These are phyloP conservation scores for Myotisia sp. DNA, from an alignment of 2,329 filamentous ascomycete genomes.

Conservation along the genomic window DNA sequence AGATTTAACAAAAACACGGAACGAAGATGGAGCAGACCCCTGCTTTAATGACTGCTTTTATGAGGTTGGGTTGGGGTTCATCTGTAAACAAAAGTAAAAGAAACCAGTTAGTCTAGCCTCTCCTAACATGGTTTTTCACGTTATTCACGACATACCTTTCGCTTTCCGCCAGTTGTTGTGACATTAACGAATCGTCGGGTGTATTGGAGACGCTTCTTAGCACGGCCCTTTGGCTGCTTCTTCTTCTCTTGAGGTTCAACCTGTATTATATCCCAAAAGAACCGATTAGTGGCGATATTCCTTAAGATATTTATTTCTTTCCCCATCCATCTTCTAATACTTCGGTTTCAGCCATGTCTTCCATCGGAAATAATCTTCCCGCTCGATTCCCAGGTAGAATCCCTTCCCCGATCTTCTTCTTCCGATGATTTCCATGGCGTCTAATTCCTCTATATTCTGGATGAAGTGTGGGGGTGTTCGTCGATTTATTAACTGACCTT, in stretches of 20 bases:
- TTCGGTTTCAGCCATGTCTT: background rate
- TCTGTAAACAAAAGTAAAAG: constrained; percentile 34
- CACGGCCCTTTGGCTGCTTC: constrained; percentile 93
- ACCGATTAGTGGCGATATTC: no score
- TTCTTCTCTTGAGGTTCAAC: constrained; percentile 88
- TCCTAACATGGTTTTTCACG: background rate
- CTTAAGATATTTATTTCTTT: no score
- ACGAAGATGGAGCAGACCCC: constrained; percentile 1
- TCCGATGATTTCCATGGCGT: no score
- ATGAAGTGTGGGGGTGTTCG: background rate
- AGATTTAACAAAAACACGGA: constrained; percentile 4
- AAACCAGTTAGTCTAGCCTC: background rate
- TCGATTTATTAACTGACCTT: constrained; percentile 18
- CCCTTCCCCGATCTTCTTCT: no score
- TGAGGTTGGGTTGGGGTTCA: constrained; percentile 74
- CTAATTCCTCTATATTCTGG: background rate
- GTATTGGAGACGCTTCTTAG: constrained; percentile 93
- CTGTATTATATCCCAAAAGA: constrained; percentile 40
- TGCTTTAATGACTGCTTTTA: constrained; percentile 31
- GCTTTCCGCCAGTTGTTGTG: constrained; percentile 92
- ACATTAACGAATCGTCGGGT: constrained; percentile 98
- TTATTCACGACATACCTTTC: constrained; percentile 55
- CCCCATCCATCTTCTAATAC: no score
- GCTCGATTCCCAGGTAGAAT: no score
- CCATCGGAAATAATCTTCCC: background rate